Evolutionary conservation across 1,139 yeast genomes (phyloP), one percentile per base, ranked within the genome.

Genomic region (Pichia sp.): DNA sequence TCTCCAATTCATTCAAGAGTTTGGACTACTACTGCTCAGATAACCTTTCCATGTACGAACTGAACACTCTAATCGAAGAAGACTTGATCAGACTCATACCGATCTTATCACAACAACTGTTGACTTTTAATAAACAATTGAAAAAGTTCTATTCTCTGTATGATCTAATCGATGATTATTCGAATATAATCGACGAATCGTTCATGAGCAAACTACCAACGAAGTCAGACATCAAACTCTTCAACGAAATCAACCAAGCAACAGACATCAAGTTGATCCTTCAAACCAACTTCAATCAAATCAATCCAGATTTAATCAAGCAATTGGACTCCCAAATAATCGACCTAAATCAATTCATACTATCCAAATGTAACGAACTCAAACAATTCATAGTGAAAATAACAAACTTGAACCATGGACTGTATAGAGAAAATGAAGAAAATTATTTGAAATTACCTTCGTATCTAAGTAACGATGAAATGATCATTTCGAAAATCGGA

Each of bases 21-120:
- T 36, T 60, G 21, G 50, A 51, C 8, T 37, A 50, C 33, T 61
- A 59, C 34, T 55, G 59, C 30, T 43, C 47, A 34, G 57, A 58
- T 17, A 47, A 42, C 15, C 44, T 52, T 14, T 51, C 62, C 7
- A 55, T 61, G 62, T 30, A 44, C 17, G 40, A 42, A n/a, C 34
- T 58, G 3, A 53, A 48, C 37, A 44, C 43, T 8, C 60, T 60
- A 20, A 50, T 60, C 6, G 63, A 60, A 42, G 38, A 46, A n/a
- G 53, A 54, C 24, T 51, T 61, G 3, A 44, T 54, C 2, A 50
- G 53, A 20, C 31, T 61, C 38, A 58, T 57, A 36, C 67, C 67
- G 5, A 46, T 60, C 3, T 43, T 60, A 14, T 48, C 56, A 7
- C 58, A 55, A 17, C 60, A 60, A 34, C 45, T 62, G 7, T 20